phyloP scores from a whole-genome alignment of 805 yeast species.

The Sugiyamaella valdiviana region DNA sequence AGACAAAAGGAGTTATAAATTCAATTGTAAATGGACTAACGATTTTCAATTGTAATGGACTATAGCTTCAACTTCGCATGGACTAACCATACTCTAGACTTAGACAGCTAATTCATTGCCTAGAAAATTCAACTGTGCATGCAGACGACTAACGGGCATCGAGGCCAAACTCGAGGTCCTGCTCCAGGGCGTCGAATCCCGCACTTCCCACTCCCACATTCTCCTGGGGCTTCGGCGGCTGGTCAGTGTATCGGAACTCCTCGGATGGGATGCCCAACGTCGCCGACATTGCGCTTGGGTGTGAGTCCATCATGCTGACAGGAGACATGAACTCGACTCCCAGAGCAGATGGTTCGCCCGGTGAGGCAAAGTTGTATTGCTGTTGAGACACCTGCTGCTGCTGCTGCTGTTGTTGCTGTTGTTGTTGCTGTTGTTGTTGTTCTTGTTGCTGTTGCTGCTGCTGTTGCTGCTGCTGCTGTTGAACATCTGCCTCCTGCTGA shows the following conservation, averaged over 20 bases:
- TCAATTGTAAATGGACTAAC: too few species aligned
- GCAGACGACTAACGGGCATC: slow-evolving; percentile 39
- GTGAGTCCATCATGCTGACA: slow-evolving; percentile 27
- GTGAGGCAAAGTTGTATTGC: background rate
- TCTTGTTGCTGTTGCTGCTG: slow-evolving; percentile 24
- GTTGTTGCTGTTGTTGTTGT: slow-evolving; percentile 32
- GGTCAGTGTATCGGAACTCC: slow-evolving; percentile 38
- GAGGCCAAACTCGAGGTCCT: slow-evolving; percentile 61
- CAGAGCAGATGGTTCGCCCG: background rate
- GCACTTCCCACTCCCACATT: slow-evolving; percentile 28
- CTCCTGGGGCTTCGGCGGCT: slow-evolving; percentile 62
- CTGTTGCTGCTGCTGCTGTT: slow-evolving; percentile 28
- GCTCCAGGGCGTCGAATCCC: slow-evolving; percentile 45
- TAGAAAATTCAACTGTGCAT: background rate
- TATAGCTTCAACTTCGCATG: too few species aligned
- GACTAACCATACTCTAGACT: too few species aligned
- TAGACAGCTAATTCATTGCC: too few species aligned
- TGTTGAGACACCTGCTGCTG: slow-evolving; percentile 15
- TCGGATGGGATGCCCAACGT: slow-evolving; percentile 45
- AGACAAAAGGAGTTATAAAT: too few species aligned
- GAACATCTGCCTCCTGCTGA: slow-evolving; percentile 31
- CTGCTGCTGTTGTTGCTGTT: slow-evolving; percentile 18
- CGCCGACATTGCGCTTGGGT: slow-evolving; percentile 8
- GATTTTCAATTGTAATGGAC: too few species aligned
- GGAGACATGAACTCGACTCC: slow-evolving; percentile 20